Evolutionary conservation across 2,329 filamentous ascomycete genomes (phyloP).

Genomic region (Stachybotrys chartarum): DNA sequence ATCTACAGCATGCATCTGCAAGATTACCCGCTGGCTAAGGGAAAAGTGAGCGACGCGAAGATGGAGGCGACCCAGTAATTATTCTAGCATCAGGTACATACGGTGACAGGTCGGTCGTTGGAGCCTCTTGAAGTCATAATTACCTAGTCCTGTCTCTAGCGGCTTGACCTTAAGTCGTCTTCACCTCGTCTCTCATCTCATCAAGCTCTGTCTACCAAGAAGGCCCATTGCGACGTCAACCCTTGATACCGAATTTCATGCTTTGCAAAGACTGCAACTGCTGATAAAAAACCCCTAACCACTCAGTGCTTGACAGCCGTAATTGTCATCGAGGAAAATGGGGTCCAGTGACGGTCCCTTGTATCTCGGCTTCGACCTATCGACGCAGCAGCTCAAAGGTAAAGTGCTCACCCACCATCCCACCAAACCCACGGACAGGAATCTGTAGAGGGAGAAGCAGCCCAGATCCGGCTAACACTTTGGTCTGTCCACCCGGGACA

Average conservation of each 20-base stretch:
- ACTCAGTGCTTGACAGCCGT: no score
- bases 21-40: not conserved
- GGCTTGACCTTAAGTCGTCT: not conserved
- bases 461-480: no score
- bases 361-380: slow-evolving; percentile 91
- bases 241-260: not conserved
- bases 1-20: not conserved
- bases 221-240: not conserved
- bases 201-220: not conserved
- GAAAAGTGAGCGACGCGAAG: not conserved
- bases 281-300: no score
- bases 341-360: slow-evolving; percentile 43
- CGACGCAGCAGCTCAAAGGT: slow-evolving; percentile 95
- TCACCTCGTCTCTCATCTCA: not conserved
- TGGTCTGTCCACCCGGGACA: not conserved
- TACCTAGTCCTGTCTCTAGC: not conserved
- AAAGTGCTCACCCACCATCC: slow-evolving; percentile 3
- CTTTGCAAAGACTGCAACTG: no score
- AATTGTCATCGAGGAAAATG: slow-evolving; percentile 13
- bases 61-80: not conserved
- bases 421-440: not conserved
- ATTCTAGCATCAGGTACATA: not conserved
- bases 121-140: not conserved
- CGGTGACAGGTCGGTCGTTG: not conserved
- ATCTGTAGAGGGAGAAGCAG: no score